phyloP scores from a whole-genome alignment of 306 rosid species.

The Fragaria ananassa region DNA sequence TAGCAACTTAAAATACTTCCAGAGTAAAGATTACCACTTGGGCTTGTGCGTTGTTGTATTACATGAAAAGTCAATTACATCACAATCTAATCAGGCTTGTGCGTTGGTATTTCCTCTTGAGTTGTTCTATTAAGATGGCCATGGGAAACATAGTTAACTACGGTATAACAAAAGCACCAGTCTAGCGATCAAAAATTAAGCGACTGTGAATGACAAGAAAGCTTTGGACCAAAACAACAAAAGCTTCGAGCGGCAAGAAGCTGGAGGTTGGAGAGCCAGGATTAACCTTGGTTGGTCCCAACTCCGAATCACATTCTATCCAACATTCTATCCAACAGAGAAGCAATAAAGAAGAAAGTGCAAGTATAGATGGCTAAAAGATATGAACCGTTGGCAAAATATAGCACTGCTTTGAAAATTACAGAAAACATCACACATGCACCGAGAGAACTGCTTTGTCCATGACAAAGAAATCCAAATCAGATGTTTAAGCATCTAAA shows the following conservation, averaged over 20 bases:
- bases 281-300: background rate
- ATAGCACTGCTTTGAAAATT: conserved; percentile 1
- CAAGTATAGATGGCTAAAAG: background rate
- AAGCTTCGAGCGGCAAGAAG: background rate
- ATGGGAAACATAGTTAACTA: background rate
- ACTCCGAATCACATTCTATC: background rate
- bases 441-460: conserved; percentile 32
- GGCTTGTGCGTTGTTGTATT: background rate
- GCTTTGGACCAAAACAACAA: background rate
- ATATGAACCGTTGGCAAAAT: background rate
- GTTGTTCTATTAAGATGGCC: background rate
- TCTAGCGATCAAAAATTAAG: background rate
- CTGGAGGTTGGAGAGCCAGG: background rate
- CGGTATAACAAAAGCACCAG: background rate
- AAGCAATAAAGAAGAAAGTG: background rate
- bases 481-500: conserved; percentile 49
- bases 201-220: background rate
- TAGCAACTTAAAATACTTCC: background rate
- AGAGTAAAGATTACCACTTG: background rate
- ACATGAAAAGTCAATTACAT: background rate
- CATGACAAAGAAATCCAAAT: conserved; percentile 36
- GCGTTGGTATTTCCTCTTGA: background rate
- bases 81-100: background rate
- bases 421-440: conserved; percentile 30
- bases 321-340: background rate